These are phyloP conservation scores for Arabidopsis arenosa DNA, from an alignment of 345 rosid species.

Conservation along the genomic window DNA sequence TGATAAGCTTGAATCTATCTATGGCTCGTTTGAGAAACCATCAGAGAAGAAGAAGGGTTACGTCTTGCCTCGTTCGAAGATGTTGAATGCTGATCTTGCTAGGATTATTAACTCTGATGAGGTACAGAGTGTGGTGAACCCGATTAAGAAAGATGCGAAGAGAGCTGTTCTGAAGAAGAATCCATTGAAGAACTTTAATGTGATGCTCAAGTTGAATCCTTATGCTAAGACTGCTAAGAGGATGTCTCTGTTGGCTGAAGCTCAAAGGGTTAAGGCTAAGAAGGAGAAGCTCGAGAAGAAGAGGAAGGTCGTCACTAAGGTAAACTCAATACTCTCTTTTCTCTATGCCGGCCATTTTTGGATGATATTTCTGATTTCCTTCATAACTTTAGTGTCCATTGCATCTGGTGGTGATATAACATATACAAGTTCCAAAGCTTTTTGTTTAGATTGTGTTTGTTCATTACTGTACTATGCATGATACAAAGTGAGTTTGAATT, in stretches of 20 bases:
- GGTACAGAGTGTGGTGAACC: constrained; percentile 90
- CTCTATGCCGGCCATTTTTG: too few species aligned
- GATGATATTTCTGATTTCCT: neutral
- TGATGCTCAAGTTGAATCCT: constrained; percentile 84
- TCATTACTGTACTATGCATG: neutral
- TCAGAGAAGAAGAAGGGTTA: constrained; percentile 95
- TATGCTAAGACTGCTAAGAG: constrained; percentile 97
- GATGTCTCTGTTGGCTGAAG: constrained; percentile 94
- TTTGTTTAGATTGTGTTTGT: neutral
- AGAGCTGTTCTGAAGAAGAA: constrained; percentile 92
- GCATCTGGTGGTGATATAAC: neutral
- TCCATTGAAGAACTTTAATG: constrained; percentile 85
- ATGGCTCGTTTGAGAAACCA: constrained; percentile 78
- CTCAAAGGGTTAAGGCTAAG: constrained; percentile 87
- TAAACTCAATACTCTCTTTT: constrained; percentile 35
- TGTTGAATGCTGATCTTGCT: constrained; percentile 93
- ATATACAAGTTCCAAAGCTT: neutral
- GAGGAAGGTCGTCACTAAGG: constrained; percentile 77
- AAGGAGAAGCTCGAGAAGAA: constrained; percentile 96
- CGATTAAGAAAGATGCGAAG: constrained; percentile 70
- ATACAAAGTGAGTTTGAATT: neutral
- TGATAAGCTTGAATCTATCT: constrained; percentile 89
- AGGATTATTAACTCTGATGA: constrained; percentile 96
- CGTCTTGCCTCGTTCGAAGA: constrained; percentile 82
- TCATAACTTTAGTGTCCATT: neutral